phyloP scores from a whole-genome alignment of 768 basidiomycete species.

The Sporobolomyces roseus region DNA sequence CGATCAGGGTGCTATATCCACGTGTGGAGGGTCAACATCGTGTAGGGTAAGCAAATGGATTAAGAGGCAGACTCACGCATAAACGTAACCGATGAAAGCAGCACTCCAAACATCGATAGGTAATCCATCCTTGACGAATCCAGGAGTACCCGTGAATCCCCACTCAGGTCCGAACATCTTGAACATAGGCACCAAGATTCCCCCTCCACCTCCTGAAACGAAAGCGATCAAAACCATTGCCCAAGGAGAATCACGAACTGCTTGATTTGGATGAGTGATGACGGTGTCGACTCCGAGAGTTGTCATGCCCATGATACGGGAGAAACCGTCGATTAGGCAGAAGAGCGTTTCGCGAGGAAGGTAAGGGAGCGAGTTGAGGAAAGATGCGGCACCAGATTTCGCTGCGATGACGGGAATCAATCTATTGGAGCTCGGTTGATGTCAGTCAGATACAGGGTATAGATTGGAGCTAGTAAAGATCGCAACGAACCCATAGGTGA shows the following conservation, averaged over 20 bases:
- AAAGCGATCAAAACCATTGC: conserved; percentile 37
- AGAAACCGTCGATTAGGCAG: conserved; percentile 41
- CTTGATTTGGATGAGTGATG: conserved; percentile 36
- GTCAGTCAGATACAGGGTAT: background rate
- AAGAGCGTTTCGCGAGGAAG: conserved; percentile 40
- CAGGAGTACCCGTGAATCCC: conserved; percentile 30
- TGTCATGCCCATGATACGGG: conserved; percentile 41
- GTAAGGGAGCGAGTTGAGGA: conserved; percentile 37
- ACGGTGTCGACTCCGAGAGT: conserved; percentile 42
- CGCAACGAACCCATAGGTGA: conserved; percentile 31
- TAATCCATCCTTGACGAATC: conserved; percentile 28
- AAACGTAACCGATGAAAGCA: conserved; percentile 39
- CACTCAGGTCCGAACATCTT: conserved; percentile 33
- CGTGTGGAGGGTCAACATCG: background rate
- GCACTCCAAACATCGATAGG: conserved; percentile 41
- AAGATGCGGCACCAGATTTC: conserved; percentile 17
- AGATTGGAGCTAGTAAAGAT: background rate
- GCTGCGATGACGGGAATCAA: conserved; percentile 33
- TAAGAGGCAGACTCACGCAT: conserved; percentile 25
- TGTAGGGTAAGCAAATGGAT: background rate
- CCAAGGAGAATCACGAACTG: conserved; percentile 30
- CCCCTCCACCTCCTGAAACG: conserved; percentile 38
- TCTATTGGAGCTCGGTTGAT: conserved; percentile 4
- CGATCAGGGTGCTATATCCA: conserved; percentile 30
- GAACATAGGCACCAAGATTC: conserved; percentile 36